Evolutionary conservation across 805 yeast genomes (phyloP).

Genomic region (Helenozyma baotianmanensis): DNA sequence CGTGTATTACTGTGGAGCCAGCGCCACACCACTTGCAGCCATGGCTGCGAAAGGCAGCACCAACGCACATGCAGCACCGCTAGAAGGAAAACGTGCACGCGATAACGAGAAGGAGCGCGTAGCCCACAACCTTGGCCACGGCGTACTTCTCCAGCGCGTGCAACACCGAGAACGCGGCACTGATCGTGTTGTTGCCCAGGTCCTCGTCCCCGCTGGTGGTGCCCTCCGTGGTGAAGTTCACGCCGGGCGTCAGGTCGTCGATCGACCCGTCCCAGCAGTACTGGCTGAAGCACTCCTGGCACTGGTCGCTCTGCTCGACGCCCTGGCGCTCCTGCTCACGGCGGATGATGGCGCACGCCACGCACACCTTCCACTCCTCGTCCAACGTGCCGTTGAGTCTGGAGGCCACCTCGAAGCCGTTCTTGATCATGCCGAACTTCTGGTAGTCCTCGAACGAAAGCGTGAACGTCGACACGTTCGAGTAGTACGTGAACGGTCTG

Average conservation of each 20-base stretch:
- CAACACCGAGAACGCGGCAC: conserved; percentile 14
- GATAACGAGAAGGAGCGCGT: conserved; percentile 16
- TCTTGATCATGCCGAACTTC: conserved; percentile 21
- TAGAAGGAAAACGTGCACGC: conserved; percentile 12
- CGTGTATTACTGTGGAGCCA: too few relatives aligned
- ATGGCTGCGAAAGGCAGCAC: too few relatives aligned
- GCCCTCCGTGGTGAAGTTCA: conserved; percentile 40
- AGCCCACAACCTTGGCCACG: conserved; percentile 16
- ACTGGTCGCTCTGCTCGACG: conserved; percentile 58
- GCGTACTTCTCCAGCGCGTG: conserved; percentile 4
- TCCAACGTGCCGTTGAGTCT: conserved; percentile 61
- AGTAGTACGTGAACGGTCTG: conserved; percentile 24
- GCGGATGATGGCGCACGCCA: conserved; percentile 79
- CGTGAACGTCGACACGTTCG: conserved; percentile 27
- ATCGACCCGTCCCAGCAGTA: conserved; percentile 72
- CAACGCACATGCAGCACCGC: too few relatives aligned
- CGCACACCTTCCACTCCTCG: conserved; percentile 64
- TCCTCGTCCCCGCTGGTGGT: conserved; percentile 24
- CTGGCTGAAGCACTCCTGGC: conserved; percentile 61
- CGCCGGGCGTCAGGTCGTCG: conserved; percentile 14
- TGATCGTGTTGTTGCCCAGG: conserved; percentile 17
- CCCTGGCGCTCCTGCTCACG: conserved; percentile 70
- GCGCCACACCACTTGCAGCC: too few relatives aligned
- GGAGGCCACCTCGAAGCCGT: conserved; percentile 25
- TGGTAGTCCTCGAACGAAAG: conserved; percentile 21